Conservation (phyloP, 371 early-diverging fungal species). For the Apophysomyces ossiformis region DNA sequence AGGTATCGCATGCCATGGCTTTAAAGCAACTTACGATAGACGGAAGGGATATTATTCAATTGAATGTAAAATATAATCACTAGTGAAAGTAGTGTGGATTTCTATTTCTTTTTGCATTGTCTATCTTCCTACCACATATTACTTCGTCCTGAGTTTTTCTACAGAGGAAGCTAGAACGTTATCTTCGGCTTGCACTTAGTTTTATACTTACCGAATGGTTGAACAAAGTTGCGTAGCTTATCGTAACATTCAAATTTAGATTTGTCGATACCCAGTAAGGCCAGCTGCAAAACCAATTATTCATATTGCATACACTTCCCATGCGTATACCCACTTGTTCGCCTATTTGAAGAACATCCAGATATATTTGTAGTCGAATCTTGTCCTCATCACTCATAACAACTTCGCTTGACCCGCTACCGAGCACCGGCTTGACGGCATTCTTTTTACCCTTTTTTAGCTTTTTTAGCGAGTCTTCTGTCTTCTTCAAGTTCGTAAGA, state of each 20-base stretch:
- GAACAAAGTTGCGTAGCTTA: slow-evolving; percentile 20
- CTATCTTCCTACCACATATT: not conserved
- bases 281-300: slow-evolving; percentile 14
- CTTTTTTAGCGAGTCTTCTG: slow-evolving; percentile 38
- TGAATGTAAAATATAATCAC: not conserved
- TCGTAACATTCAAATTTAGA: slow-evolving; percentile 17
- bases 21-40: too few relatives aligned
- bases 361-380: slow-evolving; percentile 58
- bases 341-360: slow-evolving; percentile 60
- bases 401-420: slow-evolving; percentile 7
- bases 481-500: slow-evolving; percentile 32
- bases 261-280: slow-evolving; percentile 18
- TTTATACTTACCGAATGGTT: slow-evolving; percentile 28
- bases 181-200: not conserved
- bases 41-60: too few relatives aligned
- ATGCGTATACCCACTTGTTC: slow-evolving; percentile 44
- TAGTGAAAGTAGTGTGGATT: not conserved
- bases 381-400: slow-evolving; percentile 59
- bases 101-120: not conserved
- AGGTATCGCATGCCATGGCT: too few relatives aligned
- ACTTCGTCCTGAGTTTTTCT: not conserved
- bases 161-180: not conserved
- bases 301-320: not conserved
- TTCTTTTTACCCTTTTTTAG: slow-evolving; percentile 43
- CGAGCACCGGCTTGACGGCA: slow-evolving; percentile 16